Conservation (phyloP, 768 basidiomycete genomes). For the Mycena kentingensis region DNA sequence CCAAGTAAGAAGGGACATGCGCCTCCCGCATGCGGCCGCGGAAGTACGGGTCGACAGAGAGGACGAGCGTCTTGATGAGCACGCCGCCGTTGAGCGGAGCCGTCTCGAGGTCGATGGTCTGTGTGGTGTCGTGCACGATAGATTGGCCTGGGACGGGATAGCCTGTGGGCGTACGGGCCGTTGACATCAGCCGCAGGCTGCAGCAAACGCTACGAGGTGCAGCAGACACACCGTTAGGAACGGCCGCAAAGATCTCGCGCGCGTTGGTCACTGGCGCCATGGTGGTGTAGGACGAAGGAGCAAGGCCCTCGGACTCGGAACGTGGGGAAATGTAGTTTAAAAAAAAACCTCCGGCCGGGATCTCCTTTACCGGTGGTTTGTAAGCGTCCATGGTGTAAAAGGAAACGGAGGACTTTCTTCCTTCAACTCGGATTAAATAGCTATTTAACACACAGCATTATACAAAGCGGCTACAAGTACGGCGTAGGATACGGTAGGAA, state of each 20-base stretch:
- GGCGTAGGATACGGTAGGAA: too few relatives aligned
- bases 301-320: too few relatives aligned
- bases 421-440: too few relatives aligned
- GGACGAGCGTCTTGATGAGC: background rate
- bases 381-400: too few relatives aligned
- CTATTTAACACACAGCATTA: too few relatives aligned
- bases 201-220: background rate
- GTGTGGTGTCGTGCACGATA: background rate
- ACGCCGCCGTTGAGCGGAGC: background rate
- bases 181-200: background rate
- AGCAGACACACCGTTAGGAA: background rate
- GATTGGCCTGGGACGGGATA: background rate
- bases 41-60: slow-evolving; percentile 1
- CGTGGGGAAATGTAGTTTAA: too few relatives aligned
- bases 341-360: too few relatives aligned
- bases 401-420: too few relatives aligned
- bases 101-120: background rate
- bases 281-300: background rate
- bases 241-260: background rate
- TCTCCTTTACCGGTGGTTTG: too few relatives aligned
- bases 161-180: background rate
- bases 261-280: slow-evolving; percentile 2
- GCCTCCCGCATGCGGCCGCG: background rate
- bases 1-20: background rate
- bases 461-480: too few relatives aligned